Evolutionary conservation across 371 early-diverging fungal species (phyloP), one percentile per base, ranked within the genome.

Genomic region (Mucor irregularis): DNA sequence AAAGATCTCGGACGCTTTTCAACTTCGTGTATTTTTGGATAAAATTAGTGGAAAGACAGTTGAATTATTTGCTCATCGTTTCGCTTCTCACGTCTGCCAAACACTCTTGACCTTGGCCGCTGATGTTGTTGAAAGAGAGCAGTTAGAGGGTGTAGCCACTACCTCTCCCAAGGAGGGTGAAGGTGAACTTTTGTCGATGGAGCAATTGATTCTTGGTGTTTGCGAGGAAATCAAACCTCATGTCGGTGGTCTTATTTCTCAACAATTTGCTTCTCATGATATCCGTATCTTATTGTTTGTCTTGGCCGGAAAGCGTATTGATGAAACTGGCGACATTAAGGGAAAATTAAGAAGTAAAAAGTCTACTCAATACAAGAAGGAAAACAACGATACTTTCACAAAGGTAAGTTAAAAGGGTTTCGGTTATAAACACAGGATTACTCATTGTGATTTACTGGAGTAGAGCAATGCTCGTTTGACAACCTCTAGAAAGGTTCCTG

Each of bases 31-130:
- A 6, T 85, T 91, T 54, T 75, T 84, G 62, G 81, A 85, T 62
- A 74, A 81, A 37, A 64, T 90, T 19, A 78, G 73, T 45, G 90
- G 91, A 54, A 80, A 84, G 73, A 81, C 80, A 28, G 62, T 85
- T 19, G 81, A 82, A 54, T 73, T 93, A 38, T 89, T 90, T 39
- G 79, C 86, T 5, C 91, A 94, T 68, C 87, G 89, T 44, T 93
- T 90, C 55, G 92, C 89, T 5, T 93, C 93, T 3, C 95, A 94
- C 47, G 92, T 92, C 2, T 80, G 82, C 46, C 95, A 94, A 67
- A 90, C 92, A 3, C 58, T 92, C 9, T 63, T 93, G 47, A 78
- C 82, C 0, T 65, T 91, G 6, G 82, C 84, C n/a, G 86, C 89
- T 0, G 85, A 86, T 49, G 80, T 87, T 11, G 80, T 93, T 8